These are phyloP conservation scores for Adiantum capillusveneris DNA, from an alignment of 75 land plant species.

Conservation along the genomic window DNA sequence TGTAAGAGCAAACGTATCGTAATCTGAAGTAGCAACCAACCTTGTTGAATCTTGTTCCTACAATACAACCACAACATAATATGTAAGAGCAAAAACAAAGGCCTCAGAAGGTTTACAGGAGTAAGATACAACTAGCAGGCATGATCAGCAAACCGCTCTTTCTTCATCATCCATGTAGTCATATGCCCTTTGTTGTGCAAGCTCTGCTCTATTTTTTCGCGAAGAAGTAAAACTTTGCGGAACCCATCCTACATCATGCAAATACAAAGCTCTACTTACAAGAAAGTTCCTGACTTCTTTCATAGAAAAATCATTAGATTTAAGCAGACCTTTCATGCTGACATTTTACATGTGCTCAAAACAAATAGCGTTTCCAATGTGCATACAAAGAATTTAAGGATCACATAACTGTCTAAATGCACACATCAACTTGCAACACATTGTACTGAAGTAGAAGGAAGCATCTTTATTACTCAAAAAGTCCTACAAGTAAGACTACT, in stretches of 20 bases:
- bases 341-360: no score
- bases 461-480: no score
- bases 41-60: slow-evolving; percentile 57
- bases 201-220: slow-evolving; percentile 63
- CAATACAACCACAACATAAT: background rate
- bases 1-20: slow-evolving; percentile 92
- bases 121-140: background rate
- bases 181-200: slow-evolving; percentile 50
- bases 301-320: no score
- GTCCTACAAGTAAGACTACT: no score
- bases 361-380: no score
- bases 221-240: slow-evolving; percentile 83
- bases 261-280: no score
- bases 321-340: no score
- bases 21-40: slow-evolving; percentile 51
- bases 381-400: no score
- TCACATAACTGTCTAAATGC: no score
- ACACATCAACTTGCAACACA: no score
- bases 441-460: no score
- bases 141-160: slow-evolving; percentile 33
- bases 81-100: slow-evolving; percentile 4
- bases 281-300: no score
- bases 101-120: background rate
- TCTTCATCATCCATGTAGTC: slow-evolving; percentile 91
- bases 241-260: slow-evolving; percentile 81